These are phyloP conservation scores for Drechslerella coelobrocha DNA, from an alignment of 2,329 filamentous ascomycete genomes.

Conservation along the genomic window DNA sequence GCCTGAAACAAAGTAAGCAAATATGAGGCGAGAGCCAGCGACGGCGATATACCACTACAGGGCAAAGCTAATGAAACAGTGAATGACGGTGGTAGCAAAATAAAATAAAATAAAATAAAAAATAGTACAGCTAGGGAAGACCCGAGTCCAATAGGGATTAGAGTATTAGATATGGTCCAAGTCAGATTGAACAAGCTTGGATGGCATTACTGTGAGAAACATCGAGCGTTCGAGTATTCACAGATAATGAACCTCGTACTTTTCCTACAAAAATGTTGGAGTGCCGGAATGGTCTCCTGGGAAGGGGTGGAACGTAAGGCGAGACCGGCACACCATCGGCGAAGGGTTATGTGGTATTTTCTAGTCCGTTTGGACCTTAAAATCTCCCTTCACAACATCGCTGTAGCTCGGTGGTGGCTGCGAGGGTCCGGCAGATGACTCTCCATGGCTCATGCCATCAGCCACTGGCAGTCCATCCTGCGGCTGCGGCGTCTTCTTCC, in stretches of 20 bases:
- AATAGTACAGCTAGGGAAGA: background rate
- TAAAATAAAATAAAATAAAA: background rate
- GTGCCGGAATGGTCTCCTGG: too few relatives aligned
- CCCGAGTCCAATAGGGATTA: too few relatives aligned
- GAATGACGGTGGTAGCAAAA: background rate
- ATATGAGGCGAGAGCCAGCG: too few relatives aligned
- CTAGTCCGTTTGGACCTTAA: conserved; percentile 82
- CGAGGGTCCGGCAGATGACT: conserved; percentile 52
- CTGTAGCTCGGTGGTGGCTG: conserved; percentile 80
- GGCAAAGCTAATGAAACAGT: background rate
- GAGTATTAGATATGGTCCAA: background rate
- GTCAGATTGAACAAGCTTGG: conserved; percentile 12
- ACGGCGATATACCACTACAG: background rate
- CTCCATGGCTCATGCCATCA: conserved; percentile 58
- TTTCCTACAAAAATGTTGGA: conserved; percentile 18
- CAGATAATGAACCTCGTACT: conserved; percentile 5
- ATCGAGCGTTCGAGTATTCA: too few relatives aligned
- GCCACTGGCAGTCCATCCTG: conserved; percentile 57
- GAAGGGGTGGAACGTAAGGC: background rate
- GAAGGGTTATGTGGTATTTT: conserved; percentile 4
- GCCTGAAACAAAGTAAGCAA: too few relatives aligned
- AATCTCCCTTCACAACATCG: conserved; percentile 84
- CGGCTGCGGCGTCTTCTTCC: conserved; percentile 55
- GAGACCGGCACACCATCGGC: background rate
- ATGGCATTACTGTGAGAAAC: too few relatives aligned